Conservation (phyloP, 306 rosid genomes). For the Vigna trinervia region DNA sequence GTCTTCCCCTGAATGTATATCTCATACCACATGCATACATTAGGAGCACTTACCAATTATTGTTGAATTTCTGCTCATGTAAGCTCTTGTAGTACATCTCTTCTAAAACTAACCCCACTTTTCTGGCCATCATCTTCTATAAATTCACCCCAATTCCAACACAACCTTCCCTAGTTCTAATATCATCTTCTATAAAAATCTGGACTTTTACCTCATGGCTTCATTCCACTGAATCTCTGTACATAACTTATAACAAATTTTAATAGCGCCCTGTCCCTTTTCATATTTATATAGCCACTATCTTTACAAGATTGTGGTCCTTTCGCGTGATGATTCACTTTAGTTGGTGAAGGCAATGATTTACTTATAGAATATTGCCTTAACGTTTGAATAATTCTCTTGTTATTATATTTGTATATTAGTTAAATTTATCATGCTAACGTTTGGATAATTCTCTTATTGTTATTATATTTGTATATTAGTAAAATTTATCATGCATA, state of each 20-base stretch:
- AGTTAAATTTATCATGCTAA: no score
- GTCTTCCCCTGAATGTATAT: no score
- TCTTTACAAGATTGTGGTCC: neutral
- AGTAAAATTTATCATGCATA: no score
- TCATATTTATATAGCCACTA: neutral
- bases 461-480: no score
- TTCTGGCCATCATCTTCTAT: slow-evolving; percentile 51
- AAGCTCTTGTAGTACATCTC: neutral
- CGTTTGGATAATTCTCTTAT: no score
- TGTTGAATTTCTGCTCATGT: no score
- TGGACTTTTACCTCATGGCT: neutral
- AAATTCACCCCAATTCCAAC: slow-evolving; percentile 55
- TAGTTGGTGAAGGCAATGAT: neutral
- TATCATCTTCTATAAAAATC: slow-evolving; percentile 31
- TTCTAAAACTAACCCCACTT: slow-evolving; percentile 59
- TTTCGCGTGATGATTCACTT: neutral
- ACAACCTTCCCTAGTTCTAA: slow-evolving; percentile 44
- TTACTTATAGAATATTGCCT: neutral
- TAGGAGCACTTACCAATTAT: no score
- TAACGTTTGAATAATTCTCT: neutral
- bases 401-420: no score
- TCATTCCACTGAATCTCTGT: neutral
- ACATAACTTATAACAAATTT: neutral
- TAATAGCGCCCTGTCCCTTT: neutral
- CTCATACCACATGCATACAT: no score